Percentiles rank a stretch among this genome's conserved stretches.
Evolutionary conservation across 2,329 filamentous ascomycete genomes (phyloP).

Genomic region (Talaromyces sp.): DNA sequence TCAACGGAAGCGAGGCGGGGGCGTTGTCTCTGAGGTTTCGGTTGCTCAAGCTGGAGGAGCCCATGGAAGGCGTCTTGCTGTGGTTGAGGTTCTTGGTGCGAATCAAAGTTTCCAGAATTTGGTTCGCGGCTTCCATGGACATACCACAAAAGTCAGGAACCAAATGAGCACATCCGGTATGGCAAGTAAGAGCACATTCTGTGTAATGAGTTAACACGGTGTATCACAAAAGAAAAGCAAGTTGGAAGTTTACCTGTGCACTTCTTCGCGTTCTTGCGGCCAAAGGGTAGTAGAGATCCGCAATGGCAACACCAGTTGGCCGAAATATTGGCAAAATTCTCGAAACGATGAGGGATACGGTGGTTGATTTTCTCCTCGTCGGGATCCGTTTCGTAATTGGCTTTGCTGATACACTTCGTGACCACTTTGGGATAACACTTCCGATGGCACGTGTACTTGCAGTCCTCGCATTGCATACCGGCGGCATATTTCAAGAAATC

Average conservation of each 20-base stretch:
- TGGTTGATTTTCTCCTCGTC: conserved; percentile 99
- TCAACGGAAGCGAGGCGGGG: conserved; percentile 25
- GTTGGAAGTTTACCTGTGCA: conserved; percentile 61
- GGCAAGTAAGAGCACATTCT: conserved; percentile 90
- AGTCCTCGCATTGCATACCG: conserved; percentile 98
- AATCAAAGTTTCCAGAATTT: conserved; percentile 82
- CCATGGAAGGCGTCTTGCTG: conserved; percentile 45
- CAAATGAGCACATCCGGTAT: conserved; percentile 85
- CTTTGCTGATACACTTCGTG: conserved; percentile 99
- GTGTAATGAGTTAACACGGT: conserved; percentile 12
- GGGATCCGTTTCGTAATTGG: conserved; percentile 94
- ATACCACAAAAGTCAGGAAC: conserved; percentile 99
- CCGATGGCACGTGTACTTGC: conserved; percentile 98
- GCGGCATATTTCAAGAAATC: conserved; percentile 98
- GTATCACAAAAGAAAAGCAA: neutral
- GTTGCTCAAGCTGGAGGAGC: conserved; percentile 48
- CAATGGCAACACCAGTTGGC: conserved; percentile 99
- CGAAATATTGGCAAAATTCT: conserved; percentile 93
- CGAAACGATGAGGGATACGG: conserved; percentile 94
- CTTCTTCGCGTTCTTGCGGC: conserved; percentile 89
- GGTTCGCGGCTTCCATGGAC: conserved; percentile 95
- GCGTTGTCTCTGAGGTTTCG: conserved; percentile 58
- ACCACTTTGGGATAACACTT: conserved; percentile 96
- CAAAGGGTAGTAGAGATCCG: conserved; percentile 89
- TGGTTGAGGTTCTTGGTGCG: conserved; percentile 61